These are phyloP conservation scores for Puya raimondii DNA, from an alignment of 176 grass and related monocot genomes.

Conservation along the genomic window DNA sequence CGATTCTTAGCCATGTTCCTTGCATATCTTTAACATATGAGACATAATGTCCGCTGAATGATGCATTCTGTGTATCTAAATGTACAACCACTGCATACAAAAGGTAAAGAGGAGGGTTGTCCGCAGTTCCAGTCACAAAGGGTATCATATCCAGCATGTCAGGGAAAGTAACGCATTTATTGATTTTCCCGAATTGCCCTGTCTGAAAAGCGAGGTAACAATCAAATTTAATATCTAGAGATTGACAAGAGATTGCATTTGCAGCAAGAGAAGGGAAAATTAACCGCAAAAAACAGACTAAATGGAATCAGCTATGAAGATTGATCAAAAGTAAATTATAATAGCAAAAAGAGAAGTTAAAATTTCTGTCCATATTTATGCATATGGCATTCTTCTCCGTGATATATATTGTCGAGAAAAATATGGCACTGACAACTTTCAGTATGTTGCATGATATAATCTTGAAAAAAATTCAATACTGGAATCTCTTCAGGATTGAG, in stretches of 20 bases:
- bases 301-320: background rate
- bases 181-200: constrained; percentile 98
- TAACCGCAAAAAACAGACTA: background rate
- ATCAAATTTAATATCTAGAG: background rate
- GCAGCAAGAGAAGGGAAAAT: constrained; percentile 1
- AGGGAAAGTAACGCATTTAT: constrained; percentile 97
- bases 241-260: constrained; percentile 15
- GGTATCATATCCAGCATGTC: constrained; percentile 99
- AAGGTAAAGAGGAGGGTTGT: constrained; percentile 89
- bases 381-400: too few species aligned
- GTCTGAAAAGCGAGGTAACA: constrained; percentile 33
- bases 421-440: too few species aligned
- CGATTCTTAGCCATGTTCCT: constrained; percentile 94
- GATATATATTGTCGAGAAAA: too few species aligned
- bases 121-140: constrained; percentile 77
- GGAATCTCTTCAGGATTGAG: too few species aligned
- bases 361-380: too few species aligned
- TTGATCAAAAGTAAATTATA: background rate
- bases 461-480: too few species aligned
- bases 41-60: constrained; percentile 93
- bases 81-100: constrained; percentile 95
- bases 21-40: constrained; percentile 96
- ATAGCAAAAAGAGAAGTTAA: background rate
- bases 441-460: too few species aligned
- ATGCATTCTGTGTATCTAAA: constrained; percentile 88